Percentiles rank a stretch among this genome's conserved stretches.
These are phyloP conservation scores for Backusella luteola DNA, from an alignment of 192 early-diverging fungal genomes.

Conservation along the genomic window DNA sequence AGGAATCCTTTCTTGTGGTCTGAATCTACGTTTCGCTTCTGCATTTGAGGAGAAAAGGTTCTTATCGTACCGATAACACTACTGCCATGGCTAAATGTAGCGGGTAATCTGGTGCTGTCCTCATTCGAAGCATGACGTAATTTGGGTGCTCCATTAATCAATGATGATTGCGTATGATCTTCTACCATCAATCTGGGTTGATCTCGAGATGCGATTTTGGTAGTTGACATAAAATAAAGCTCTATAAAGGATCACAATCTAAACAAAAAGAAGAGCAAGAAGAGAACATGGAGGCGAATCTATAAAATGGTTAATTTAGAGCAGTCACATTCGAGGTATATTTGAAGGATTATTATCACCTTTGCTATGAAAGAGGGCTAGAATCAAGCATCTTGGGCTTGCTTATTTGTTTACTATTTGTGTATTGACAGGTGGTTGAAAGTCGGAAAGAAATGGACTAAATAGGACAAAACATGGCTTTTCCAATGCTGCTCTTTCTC, in stretches of 20 bases:
- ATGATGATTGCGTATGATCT: neutral
- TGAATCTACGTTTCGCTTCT: neutral
- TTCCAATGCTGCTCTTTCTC: too few species aligned
- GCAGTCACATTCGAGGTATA: too few species aligned
- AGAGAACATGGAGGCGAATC: neutral
- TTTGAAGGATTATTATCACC: too few species aligned
- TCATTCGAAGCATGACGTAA: neutral
- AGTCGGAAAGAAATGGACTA: too few species aligned
- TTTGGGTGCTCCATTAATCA: neutral
- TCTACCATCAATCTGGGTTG: neutral
- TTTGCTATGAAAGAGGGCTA: too few species aligned
- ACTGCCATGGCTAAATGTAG: neutral
- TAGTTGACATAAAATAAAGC: neutral
- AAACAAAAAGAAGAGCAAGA: neutral
- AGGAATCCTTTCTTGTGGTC: neutral
- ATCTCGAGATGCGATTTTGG: slow-evolving; percentile 4
- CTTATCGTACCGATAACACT: neutral
- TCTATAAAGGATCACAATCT: neutral
- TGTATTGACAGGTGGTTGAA: too few species aligned
- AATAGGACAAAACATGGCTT: too few species aligned
- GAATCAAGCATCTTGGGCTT: too few species aligned
- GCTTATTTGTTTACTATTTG: too few species aligned
- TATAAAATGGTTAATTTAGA: too few species aligned
- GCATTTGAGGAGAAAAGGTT: neutral
- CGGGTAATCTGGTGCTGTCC: neutral